phyloP scores from a whole-genome alignment of 148 eudicot species.

The Vaccinium corymbosum region DNA sequence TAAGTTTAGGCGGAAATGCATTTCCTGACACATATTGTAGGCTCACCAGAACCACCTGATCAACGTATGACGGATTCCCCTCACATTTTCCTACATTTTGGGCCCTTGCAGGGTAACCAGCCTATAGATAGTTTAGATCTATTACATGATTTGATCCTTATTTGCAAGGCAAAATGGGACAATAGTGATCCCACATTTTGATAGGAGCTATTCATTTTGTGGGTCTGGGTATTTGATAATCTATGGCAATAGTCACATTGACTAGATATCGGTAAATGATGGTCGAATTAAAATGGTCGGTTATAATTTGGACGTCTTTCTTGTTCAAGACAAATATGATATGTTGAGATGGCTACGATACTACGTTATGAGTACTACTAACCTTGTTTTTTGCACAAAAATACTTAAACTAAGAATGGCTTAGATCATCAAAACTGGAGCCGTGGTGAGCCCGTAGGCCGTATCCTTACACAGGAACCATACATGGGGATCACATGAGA shows the following conservation, averaged over 20 bases:
- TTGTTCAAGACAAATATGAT: not conserved
- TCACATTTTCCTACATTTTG: no score
- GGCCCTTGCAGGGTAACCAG: not conserved
- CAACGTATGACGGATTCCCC: no score
- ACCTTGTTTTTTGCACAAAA: no score
- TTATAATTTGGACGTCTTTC: not conserved
- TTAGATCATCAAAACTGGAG: not conserved
- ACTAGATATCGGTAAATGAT: not conserved
- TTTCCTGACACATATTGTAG: not conserved
- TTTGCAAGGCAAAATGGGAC: not conserved
- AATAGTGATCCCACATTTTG: not conserved
- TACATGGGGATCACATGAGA: not conserved
- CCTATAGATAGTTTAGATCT: not conserved
- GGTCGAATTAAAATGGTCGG: not conserved
- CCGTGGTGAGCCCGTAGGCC: not conserved
- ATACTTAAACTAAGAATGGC: not conserved
- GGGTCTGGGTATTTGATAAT: not conserved
- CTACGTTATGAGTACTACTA: no score
- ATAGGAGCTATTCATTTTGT: not conserved
- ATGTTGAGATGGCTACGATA: not conserved
- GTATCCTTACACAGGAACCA: not conserved
- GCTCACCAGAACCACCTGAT: not conserved
- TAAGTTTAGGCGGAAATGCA: not conserved
- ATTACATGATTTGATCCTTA: no score
- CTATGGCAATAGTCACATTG: not conserved